Evolutionary conservation across 2,329 filamentous ascomycete species (phyloP), one percentile per base, ranked within the genome.

Genomic region (Chaetomiaceae sp.): DNA sequence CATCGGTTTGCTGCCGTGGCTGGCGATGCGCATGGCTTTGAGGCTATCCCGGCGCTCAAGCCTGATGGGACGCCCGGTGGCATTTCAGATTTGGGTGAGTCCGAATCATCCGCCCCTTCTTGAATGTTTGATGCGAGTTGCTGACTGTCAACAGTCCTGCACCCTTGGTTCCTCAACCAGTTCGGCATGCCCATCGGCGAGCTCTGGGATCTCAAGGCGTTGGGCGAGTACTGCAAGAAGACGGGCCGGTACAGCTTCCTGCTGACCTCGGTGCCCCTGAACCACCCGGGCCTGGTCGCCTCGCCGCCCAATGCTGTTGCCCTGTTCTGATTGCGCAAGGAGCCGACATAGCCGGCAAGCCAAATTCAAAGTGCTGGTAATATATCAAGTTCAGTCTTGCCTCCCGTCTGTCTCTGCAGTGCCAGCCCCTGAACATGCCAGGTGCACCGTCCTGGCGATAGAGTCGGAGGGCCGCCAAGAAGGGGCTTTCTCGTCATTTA

Each of bases 1-100:
- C 80, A 77, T 59, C 83, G 84, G 48, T 88, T 89, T 60, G 75
- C 84, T 0, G 82, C 80, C 0, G 83, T 86, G 1, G 83, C 78
- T 0, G 82, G 82, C 0, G 86, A 89, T 64, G 71, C 76, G 12
- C 80, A 78, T 19, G 73, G 78, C 0, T 87, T 89, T 57, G 86
- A 89, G 69, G 75, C 78, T 0, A 80, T 81, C 68, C 83, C 84
- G 2, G 78, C 80, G 0, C 49, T 78, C 31, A 71, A 74, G 50
- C 58, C 68, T 5, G 71, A 76, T 47, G 73, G 74, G 1, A 66
- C 67, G 0, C 34, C 50, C 0, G 70, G 68, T 2, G 58, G 47
- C 0, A 56, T 69, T 20, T 49, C 52, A 0, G 71, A 73, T 22
- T 59, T 78, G 0, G 66, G 75, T 77, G 61, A 66, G 69, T 55